phyloP scores from a whole-genome alignment of 352 stramenopile genomes.

The Pythium graminicola region DNA sequence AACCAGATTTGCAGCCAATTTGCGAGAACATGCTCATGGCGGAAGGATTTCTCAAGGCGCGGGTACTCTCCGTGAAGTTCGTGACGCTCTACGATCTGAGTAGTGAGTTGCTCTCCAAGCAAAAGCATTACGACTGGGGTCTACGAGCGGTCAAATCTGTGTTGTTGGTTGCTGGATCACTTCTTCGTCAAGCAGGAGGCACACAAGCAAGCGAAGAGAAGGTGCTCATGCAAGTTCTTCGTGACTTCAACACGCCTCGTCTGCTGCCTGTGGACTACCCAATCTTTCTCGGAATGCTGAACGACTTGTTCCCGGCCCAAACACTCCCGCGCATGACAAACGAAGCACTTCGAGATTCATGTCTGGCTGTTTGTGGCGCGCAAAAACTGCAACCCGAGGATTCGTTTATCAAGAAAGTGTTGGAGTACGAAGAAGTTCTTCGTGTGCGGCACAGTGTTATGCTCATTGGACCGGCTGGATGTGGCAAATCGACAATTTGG shows the following conservation, averaged over 20 bases:
- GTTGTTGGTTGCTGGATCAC: constrained; percentile 81
- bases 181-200: constrained; percentile 86
- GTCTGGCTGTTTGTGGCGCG: constrained; percentile 53
- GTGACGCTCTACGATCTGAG: constrained; percentile 87
- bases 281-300: constrained; percentile 94
- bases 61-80: constrained; percentile 71
- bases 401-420: constrained; percentile 95
- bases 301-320: constrained; percentile 92
- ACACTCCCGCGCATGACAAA: constrained; percentile 85
- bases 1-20: constrained; percentile 86
- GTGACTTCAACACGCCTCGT: constrained; percentile 95
- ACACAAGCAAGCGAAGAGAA: constrained; percentile 91
- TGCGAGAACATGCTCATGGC: constrained; percentile 90
- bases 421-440: constrained; percentile 93
- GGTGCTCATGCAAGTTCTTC: constrained; percentile 89
- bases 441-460: constrained; percentile 95
- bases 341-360: constrained; percentile 79
- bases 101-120: constrained; percentile 83
- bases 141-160: constrained; percentile 89
- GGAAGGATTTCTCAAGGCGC: constrained; percentile 66
- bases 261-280: constrained; percentile 93
- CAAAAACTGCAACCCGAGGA: constrained; percentile 90
- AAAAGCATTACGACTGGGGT: constrained; percentile 90
- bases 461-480: constrained; percentile 92
- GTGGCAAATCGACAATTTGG: constrained; percentile 95